Evolutionary conservation across 768 basidiomycete species (phyloP).

Genomic region (Suillus cothurnatus): DNA sequence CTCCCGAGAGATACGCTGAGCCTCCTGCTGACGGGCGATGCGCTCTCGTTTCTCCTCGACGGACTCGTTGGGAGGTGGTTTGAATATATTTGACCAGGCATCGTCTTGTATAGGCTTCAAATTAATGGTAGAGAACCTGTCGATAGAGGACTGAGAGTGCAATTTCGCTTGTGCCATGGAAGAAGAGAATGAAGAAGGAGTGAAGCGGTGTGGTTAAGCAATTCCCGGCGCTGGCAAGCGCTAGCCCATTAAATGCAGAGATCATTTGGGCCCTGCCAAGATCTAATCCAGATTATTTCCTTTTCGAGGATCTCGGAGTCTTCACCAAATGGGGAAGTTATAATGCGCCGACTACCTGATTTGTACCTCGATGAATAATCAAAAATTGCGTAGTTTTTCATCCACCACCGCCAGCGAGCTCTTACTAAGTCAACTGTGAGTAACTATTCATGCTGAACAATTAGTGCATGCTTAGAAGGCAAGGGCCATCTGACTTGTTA

Average conservation of each 20-base stretch:
- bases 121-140: background rate
- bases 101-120: conserved; percentile 15
- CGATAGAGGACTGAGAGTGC: background rate
- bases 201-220: background rate
- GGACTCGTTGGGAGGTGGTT: conserved; percentile 20
- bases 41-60: conserved; percentile 5
- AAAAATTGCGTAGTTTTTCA: background rate
- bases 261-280: background rate
- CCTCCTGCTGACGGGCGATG: conserved; percentile 26
- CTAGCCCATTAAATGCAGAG: background rate
- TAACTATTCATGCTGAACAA: background rate
- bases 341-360: background rate
- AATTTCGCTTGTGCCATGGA: conserved; percentile 1
- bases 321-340: background rate
- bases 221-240: background rate
- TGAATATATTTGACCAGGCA: conserved; percentile 26
- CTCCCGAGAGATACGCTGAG: conserved; percentile 22
- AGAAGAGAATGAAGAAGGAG: background rate
- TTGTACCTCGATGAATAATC: conserved; percentile 1
- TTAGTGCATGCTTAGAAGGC: no score
- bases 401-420: no score
- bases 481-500: background rate
- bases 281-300: conserved; percentile 6
- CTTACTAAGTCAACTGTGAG: no score
- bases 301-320: background rate